Conservation (phyloP, 352 stramenopile species). For the Vaucheria bursata region DNA sequence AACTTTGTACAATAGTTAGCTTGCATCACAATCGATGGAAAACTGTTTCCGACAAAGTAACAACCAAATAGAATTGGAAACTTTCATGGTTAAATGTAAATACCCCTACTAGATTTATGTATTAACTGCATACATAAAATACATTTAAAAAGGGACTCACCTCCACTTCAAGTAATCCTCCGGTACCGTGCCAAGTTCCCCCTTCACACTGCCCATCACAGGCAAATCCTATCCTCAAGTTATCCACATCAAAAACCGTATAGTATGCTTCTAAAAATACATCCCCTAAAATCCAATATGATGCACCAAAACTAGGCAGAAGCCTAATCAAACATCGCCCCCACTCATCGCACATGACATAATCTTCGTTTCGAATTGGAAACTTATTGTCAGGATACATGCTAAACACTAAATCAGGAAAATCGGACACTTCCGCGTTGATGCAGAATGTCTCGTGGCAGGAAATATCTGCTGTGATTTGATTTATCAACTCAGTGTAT, state of each 20-base stretch:
- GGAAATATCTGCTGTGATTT: constrained; percentile 58
- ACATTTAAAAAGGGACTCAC: too few species aligned
- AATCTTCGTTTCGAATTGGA: constrained; percentile 64
- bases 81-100: too few species aligned
- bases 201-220: constrained; percentile 68
- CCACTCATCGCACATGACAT: constrained; percentile 61
- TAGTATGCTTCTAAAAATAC: constrained; percentile 76
- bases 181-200: constrained; percentile 54
- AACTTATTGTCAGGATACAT: constrained; percentile 73
- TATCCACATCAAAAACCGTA: constrained; percentile 74
- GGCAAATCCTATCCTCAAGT: constrained; percentile 72
- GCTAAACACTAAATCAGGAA: constrained; percentile 62
- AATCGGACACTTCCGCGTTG: constrained; percentile 52
- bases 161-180: constrained; percentile 43
- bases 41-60: too few species aligned
- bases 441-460: constrained; percentile 64
- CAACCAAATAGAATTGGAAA: too few species aligned
- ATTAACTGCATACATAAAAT: too few species aligned
- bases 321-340: constrained; percentile 67
- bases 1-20: too few species aligned
- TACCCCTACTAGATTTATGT: too few species aligned
- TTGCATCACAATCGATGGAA: too few species aligned
- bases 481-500: constrained; percentile 58
- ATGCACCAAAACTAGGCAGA: constrained; percentile 55
- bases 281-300: constrained; percentile 76